Evolutionary conservation across 768 basidiomycete species (phyloP), one percentile per base, ranked within the genome.

Genomic region (Xerocomellus chrysenteron): DNA sequence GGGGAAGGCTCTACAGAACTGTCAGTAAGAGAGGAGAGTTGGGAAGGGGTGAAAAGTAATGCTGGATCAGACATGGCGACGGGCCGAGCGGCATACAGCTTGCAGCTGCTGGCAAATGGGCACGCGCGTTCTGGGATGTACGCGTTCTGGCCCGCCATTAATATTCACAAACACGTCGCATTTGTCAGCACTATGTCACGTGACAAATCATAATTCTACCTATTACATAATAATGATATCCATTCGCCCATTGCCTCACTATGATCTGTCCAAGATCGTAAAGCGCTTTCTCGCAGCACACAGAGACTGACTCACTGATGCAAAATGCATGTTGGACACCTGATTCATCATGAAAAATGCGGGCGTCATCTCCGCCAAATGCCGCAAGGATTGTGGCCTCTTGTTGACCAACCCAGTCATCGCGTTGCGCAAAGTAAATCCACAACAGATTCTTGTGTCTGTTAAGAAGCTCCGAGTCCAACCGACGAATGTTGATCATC

Each of bases 251-350:
- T 58, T 24, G 74, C 60, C 47, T 80, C 75, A 16, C 81, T 72
- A 60, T 88, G 82, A 67, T 80, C 84, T 86, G 9, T 26, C 21
- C 44, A 54, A 30, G 12, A 37, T 47, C 49, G 53, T 55, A 14
- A 33, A 44, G 55, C 26, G 40, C n/a, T 30, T 28, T 52, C 40
- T 43, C 36, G 17, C 5, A 36, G 30, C n/a, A 28, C 26, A 28
- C 24, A 47, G 5, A 33, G 40, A 37, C 5, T 16, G 26, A 75
- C 85, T 65, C 60, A 89, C 86, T 82, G 48, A 92, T 82, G 65
- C 85, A 89, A 66, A 90, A 91, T 16, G 85, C 83, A 67, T 91
- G 90, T 3, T 85, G 86, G 37, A 88, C 76, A 33, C 76, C 77
- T 7, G 73, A 64, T 6, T 68, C 69, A 4, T 76, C 82, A 60